Evolutionary conservation across 2,329 filamentous ascomycete species (phyloP), one percentile per base, ranked within the genome.

Genomic region (Verticillium zaregamsianum): DNA sequence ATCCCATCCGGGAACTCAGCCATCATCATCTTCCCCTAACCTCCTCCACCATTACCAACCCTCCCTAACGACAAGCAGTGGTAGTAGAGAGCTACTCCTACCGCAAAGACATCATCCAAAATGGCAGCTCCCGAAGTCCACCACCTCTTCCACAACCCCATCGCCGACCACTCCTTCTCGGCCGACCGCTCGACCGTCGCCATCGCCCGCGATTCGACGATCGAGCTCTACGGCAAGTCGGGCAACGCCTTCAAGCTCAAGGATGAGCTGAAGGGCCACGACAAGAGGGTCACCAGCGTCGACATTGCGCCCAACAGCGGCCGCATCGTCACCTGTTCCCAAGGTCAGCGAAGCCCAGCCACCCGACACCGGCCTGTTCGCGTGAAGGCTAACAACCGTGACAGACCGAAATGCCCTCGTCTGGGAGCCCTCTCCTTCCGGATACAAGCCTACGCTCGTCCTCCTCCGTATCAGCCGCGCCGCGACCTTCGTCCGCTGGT

Each of bases 41-140:
- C 28, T 7, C 49, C 28, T 55, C 45, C 45, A 61, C 39, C 55
- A 61, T 49, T 49, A 54, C 57, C 31, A 32, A 28, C 37, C 31
- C 20, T 11, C 31, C 55, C 25, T 37, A 33, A 62, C 35, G 17
- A 61, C 20, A 37, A 33, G 60, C 57, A 59, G 81, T 86, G 91
- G 85, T 95, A 97, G 95, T 98, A 90, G 95, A 98, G 95, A 96
- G 92, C 86, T 91, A 76, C 92, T 96, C 92, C 92, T 95, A 92
- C 91, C 89, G 82, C 80, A 59, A 9, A 45, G 62, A 62, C 64
- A 63, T 39, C 59, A 58, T 59, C 20, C 59, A 60, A 66, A 75
- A 98, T 98, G 94, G 83, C 91, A 61, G 76, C 89, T 63, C 92
- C 93, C 67, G 92, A 98, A 83, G 91, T 96, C 63, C 92, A 98